These are phyloP conservation scores for Phytophthora fragariae DNA, from an alignment of 352 stramenopile species.

Conservation along the genomic window DNA sequence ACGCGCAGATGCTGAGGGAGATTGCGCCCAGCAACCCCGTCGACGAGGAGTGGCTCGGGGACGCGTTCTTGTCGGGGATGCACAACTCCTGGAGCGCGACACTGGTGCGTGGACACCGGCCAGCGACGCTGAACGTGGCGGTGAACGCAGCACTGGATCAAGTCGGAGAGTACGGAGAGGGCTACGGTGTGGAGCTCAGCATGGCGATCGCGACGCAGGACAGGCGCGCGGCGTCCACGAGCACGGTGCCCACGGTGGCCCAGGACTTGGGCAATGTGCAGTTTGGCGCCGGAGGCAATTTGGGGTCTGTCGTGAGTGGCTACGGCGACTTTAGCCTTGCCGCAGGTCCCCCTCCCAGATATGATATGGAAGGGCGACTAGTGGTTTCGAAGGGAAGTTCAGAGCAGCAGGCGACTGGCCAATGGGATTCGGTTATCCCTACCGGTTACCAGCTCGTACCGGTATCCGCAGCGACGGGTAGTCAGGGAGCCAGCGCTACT, in stretches of 20 bases:
- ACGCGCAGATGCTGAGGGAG: neutral
- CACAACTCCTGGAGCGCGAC: neutral
- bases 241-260: neutral
- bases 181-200: neutral
- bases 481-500: neutral
- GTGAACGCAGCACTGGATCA: slow-evolving; percentile 3
- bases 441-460: slow-evolving; percentile 6
- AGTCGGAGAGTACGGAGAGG: slow-evolving; percentile 1
- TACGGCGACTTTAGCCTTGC: neutral
- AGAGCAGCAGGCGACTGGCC: neutral
- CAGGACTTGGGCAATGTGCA: neutral
- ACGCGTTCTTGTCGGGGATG: neutral
- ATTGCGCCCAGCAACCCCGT: neutral
- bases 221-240: too few species aligned
- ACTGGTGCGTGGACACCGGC: neutral
- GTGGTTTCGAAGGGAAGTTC: neutral
- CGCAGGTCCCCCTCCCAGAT: slow-evolving; percentile 1
- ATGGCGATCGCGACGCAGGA: slow-evolving; percentile 1
- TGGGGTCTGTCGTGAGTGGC: neutral
- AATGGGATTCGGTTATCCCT: slow-evolving; percentile 5
- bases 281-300: neutral
- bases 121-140: neutral
- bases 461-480: neutral
- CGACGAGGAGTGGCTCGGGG: neutral
- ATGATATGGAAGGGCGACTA: slow-evolving; percentile 8